Conservation (phyloP, 2,329 filamentous ascomycete genomes). For the Neonectria magnoliae region DNA sequence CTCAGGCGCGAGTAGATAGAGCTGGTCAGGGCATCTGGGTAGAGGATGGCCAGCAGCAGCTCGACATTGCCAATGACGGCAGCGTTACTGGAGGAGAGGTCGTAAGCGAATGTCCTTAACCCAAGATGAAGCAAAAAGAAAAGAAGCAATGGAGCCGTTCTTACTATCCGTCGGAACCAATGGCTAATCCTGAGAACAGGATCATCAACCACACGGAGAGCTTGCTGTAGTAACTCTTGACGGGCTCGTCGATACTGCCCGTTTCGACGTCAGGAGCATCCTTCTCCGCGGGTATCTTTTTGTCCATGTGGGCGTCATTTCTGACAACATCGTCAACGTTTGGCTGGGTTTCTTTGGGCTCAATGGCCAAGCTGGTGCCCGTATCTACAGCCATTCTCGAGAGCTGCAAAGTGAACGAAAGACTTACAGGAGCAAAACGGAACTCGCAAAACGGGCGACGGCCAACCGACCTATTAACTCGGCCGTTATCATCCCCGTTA, state of each 20-base stretch:
- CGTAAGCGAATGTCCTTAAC: neutral
- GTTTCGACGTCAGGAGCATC: constrained; percentile 29
- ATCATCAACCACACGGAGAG: constrained; percentile 56
- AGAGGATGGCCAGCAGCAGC: constrained; percentile 52
- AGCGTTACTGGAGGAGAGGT: constrained; percentile 47
- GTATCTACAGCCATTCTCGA: constrained; percentile 15
- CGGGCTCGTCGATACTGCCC: constrained; percentile 27
- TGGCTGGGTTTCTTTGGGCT: constrained; percentile 8
- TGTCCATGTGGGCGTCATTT: constrained; percentile 10
- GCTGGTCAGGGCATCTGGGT: constrained; percentile 54
- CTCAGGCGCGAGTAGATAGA: constrained; percentile 61
- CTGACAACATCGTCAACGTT: neutral
- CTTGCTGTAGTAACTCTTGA: constrained; percentile 50
- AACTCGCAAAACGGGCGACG: neutral
- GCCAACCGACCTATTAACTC: constrained; percentile 6
- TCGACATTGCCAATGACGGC: constrained; percentile 57
- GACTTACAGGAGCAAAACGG: constrained; percentile 1
- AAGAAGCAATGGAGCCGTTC: constrained; percentile 12
- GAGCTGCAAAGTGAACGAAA: neutral
- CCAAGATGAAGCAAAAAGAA: neutral
- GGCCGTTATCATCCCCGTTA: neutral
- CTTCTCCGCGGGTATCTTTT: constrained; percentile 15
- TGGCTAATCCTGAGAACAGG: constrained; percentile 56
- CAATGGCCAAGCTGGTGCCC: constrained; percentile 10
- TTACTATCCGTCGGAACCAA: constrained; percentile 57